Base-by-base conservation (phyloP, 2,329 filamentous ascomycete genomes). In the Paecilomyces variotii region DNA sequence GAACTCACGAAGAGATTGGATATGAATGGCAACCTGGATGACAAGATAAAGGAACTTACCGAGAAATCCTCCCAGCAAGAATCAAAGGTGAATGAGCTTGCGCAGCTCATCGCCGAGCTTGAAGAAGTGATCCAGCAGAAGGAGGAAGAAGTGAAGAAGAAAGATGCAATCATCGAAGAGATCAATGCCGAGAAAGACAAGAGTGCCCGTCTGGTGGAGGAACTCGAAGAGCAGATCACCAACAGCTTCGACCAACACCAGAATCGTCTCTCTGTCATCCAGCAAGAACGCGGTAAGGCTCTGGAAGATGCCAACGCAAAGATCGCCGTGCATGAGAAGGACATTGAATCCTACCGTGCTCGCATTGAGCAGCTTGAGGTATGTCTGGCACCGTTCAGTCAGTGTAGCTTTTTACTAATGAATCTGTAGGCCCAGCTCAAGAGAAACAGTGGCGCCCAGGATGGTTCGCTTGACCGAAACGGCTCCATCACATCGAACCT, bases 191-290 rank as follows among this genome's bases (percentile, higher is more conserved):
- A 84, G 76, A 96, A 95, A 80, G 87, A 91, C 78, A 97, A 96
- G 82, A 95, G 94, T 74, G 89, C 90, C 50, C 86, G 91, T 25
- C 80, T 99, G 11, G 90, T 99, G 7, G 91, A 97, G 72, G 93
- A 99, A 76, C 86, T 99, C 4, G 94, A 99, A 75, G 93, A 97
- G 67, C 94, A 99, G 74, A 85, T 99, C 57, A 92, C 93, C 70
- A 90, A 84, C 71, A 97, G 94, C 76, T 99, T 91, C 74, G 94
- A 99, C 69, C 90, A 96, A 72, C 91, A 93, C 60, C 90, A 97
- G 73, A 96, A 96, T 76, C 87, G 93, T 57, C 79, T 97, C 56
- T 97, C 92, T 56, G 87, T 89, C 54, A 80, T 93, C 54, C 87
- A 91, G 69, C 84, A 85, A 19, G 89, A 92, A 74, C 87, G 88